Percentiles rank a stretch among this genome's conserved stretches.
phyloP scores from a whole-genome alignment of 768 basidiomycete species.

The Suillus spraguei region DNA sequence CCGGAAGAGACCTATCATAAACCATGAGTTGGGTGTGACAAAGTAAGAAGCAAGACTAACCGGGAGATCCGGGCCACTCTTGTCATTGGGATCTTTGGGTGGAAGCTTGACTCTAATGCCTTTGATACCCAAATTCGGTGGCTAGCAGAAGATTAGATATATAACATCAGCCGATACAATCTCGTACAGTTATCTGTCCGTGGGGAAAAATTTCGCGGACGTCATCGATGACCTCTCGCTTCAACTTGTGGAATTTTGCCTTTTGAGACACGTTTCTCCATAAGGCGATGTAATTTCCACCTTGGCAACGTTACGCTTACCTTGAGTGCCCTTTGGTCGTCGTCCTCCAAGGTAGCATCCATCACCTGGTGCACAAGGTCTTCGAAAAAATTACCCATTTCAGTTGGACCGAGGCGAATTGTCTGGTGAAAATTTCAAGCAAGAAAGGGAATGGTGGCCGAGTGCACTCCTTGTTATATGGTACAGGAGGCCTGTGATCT shows the following conservation, averaged over 20 bases:
- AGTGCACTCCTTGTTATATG: background rate
- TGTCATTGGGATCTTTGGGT: constrained; percentile 4
- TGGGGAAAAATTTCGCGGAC: constrained; percentile 30
- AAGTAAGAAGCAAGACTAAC: background rate
- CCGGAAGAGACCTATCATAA: constrained; percentile 17
- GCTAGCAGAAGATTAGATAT: background rate
- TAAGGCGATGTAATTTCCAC: background rate
- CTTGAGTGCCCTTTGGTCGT: constrained; percentile 29
- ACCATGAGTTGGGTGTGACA: background rate
- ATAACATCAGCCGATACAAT: background rate
- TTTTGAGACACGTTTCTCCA: background rate
- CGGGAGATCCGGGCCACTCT: background rate
- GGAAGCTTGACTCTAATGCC: constrained; percentile 8
- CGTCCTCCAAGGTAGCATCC: constrained; percentile 21
- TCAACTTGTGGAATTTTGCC: constrained; percentile 34
- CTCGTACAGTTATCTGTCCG: constrained; percentile 28
- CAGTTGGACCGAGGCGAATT: background rate
- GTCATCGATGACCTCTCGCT: constrained; percentile 31
- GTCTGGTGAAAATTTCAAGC: background rate
- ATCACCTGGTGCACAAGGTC: constrained; percentile 27
- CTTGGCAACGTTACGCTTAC: constrained; percentile 13
- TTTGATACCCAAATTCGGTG: background rate
- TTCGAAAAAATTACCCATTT: constrained; percentile 34
- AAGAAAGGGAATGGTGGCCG: background rate
- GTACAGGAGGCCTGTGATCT: background rate